phyloP scores from a whole-genome alignment of 441 rosid genomes.

The Monsonia emarginata region DNA sequence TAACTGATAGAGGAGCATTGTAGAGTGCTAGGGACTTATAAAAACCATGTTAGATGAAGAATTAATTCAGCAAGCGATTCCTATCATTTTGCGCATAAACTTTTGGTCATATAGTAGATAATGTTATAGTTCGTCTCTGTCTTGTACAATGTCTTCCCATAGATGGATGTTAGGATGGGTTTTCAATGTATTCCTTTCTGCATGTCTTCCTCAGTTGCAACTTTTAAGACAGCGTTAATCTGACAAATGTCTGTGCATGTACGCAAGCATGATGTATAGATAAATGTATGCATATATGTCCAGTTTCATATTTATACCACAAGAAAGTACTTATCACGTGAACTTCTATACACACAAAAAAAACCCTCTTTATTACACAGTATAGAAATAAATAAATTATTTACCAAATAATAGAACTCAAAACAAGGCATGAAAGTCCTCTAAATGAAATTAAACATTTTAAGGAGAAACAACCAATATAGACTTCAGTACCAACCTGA shows the following conservation, averaged over 20 bases:
- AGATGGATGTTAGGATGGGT: background rate
- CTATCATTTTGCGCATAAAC: background rate
- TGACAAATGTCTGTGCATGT: background rate
- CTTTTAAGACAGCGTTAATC: background rate
- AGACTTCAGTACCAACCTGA: conserved; percentile 54
- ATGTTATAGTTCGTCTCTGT: background rate
- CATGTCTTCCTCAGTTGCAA: background rate
- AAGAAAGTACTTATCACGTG: background rate
- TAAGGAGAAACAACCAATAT: conserved; percentile 3
- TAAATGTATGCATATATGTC: background rate
- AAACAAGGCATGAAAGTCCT: background rate
- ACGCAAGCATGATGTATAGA: too few species aligned
- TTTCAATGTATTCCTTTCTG: background rate
- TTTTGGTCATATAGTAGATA: background rate
- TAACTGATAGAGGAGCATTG: background rate
- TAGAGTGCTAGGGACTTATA: background rate
- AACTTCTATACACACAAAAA: background rate
- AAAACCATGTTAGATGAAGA: background rate
- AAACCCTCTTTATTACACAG: background rate
- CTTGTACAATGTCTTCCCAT: background rate
- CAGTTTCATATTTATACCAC: background rate
- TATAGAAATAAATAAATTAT: background rate
- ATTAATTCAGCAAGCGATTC: background rate
- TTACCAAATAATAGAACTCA: background rate
- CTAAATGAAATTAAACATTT: background rate